A percentile compares a stretch with the other conserved stretches of the same genome.
Evolutionary conservation across 2,329 filamentous ascomycete species (phyloP).

Genomic region (Claviceps maximensis): DNA sequence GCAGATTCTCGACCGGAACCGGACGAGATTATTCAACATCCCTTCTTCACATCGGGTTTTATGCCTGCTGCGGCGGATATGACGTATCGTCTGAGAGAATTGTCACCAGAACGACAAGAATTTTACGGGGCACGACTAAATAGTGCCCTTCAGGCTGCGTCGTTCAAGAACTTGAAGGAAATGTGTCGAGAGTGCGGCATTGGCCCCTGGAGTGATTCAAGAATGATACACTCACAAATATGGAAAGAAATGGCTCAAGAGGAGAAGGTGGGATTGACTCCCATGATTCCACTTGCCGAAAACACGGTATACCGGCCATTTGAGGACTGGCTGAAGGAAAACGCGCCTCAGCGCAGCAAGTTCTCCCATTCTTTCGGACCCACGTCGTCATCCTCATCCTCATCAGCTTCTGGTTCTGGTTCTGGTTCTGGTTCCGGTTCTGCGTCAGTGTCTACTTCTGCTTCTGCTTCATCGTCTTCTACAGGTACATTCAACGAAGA

Average conservation of each 20-base stretch:
- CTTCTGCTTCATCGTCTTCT: not conserved
- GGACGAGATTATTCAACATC: slow-evolving; percentile 65
- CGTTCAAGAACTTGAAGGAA: slow-evolving; percentile 39
- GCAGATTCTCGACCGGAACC: slow-evolving; percentile 63
- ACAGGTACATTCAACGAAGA: slow-evolving; percentile 16
- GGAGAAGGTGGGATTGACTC: slow-evolving; percentile 52
- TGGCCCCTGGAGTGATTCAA: slow-evolving; percentile 37
- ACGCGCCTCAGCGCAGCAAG: slow-evolving; percentile 14
- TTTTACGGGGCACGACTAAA: slow-evolving; percentile 40
- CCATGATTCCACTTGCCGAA: slow-evolving; percentile 46
- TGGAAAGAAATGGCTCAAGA: slow-evolving; percentile 58
- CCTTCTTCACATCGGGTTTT: slow-evolving; percentile 66
- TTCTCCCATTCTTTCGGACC: slow-evolving; percentile 2
- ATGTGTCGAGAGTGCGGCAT: slow-evolving; percentile 47
- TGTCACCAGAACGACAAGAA: slow-evolving; percentile 41
- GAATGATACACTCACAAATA: slow-evolving; percentile 39
- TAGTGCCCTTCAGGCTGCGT: slow-evolving; percentile 30
- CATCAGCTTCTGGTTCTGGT: slow-evolving; percentile 2
- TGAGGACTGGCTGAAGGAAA: slow-evolving; percentile 45
- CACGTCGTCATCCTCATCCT: slow-evolving; percentile 4
- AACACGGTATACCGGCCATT: slow-evolving; percentile 52
- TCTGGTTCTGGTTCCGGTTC: not conserved
- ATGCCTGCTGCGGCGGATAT: slow-evolving; percentile 52
- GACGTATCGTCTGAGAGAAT: slow-evolving; percentile 42
- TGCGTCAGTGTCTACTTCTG: slow-evolving; percentile 3